These are phyloP conservation scores for Dryadomyces quercivorus DNA, from an alignment of 2,329 filamentous ascomycete species.

Conservation along the genomic window DNA sequence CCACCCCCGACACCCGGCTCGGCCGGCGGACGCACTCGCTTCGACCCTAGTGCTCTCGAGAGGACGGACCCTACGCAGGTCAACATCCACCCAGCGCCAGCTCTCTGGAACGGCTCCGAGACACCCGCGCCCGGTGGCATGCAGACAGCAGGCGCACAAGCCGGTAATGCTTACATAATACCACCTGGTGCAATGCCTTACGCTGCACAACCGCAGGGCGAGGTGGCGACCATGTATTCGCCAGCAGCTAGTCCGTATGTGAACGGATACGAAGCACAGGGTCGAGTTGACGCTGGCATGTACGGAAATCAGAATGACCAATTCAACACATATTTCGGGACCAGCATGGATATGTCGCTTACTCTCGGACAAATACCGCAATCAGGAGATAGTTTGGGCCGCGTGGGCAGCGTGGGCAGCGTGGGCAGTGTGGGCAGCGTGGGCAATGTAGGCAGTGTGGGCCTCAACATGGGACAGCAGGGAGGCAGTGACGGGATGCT, in stretches of 20 bases:
- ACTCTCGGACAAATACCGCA: not conserved
- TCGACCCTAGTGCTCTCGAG: constrained; percentile 34
- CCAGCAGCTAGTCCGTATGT: not conserved
- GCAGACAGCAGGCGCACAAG: not conserved
- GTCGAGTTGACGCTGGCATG: not conserved
- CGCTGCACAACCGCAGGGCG: not conserved
- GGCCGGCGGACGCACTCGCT: constrained; percentile 25
- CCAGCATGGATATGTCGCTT: not conserved
- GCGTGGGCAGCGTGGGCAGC: too few species aligned
- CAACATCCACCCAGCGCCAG: constrained; percentile 4
- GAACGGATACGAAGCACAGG: constrained; percentile 1
- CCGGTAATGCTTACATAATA: constrained; percentile 3
- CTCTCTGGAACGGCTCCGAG: not conserved
- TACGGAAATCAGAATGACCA: not conserved
- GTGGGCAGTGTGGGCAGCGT: too few species aligned
- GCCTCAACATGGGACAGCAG: not conserved
- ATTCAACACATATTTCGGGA: not conserved
- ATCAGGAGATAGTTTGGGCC: not conserved
- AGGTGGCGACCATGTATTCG: constrained; percentile 1
- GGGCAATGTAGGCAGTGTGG: too few species aligned
- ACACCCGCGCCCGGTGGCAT: not conserved
- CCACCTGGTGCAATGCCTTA: not conserved
- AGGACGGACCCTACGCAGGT: constrained; percentile 30
- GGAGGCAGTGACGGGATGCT: not conserved
- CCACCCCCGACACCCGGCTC: constrained; percentile 20